Conservation (phyloP, 1,139 yeast species). For the Pneumocystis jirovecii region DNA sequence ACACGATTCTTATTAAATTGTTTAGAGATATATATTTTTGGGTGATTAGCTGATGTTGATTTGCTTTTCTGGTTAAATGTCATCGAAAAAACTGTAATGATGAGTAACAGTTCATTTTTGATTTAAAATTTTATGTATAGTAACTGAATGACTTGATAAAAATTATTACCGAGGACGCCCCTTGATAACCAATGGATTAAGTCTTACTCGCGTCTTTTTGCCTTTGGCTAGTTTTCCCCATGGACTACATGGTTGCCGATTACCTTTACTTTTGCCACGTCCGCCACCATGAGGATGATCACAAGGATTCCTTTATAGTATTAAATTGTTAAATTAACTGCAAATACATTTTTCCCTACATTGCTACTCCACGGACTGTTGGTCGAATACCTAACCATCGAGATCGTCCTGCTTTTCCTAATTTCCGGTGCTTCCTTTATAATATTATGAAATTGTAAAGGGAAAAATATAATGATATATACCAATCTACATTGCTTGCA, state of each 20-base stretch:
- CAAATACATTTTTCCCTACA: constrained; percentile 25
- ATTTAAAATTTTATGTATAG: not conserved
- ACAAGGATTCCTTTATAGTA: constrained; percentile 41
- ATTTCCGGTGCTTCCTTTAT: constrained; percentile 37
- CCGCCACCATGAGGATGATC: constrained; percentile 99
- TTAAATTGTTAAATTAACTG: not conserved
- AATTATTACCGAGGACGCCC: not conserved
- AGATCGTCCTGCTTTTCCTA: constrained; percentile 96
- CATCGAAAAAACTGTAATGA: no score
- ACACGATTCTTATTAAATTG: no score
- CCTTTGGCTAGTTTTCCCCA: constrained; percentile 45
- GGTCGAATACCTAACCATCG: constrained; percentile 93
- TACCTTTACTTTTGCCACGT: constrained; percentile 96
- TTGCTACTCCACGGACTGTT: constrained; percentile 93
- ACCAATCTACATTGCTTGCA: constrained; percentile 90
- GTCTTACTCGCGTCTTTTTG: not conserved
- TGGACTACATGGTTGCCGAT: constrained; percentile 83
- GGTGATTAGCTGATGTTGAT: no score
- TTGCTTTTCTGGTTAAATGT: no score
- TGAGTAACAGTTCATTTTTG: no score
- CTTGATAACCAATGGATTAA: not conserved
- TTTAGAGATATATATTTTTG: no score
- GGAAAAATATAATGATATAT: not conserved
- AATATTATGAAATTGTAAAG: not conserved
- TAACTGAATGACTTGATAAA: not conserved